Percentiles rank a stretch among this genome's conserved stretches.
phyloP scores from a whole-genome alignment of 2,329 filamentous ascomycete species.

The Arthroderma uncinatum region DNA sequence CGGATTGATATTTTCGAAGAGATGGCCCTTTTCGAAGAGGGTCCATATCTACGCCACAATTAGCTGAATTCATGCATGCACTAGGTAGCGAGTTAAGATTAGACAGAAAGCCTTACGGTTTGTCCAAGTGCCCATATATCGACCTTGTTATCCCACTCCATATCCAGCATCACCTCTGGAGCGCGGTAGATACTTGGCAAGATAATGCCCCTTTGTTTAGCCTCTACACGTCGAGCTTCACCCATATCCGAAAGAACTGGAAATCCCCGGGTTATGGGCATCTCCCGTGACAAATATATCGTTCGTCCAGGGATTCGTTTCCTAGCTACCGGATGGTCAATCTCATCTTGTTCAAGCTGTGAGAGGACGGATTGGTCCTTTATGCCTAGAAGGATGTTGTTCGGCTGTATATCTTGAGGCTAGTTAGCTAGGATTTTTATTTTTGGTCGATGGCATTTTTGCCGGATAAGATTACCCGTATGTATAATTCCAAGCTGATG shows the following conservation, averaged over 20 bases:
- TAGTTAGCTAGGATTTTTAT: background rate
- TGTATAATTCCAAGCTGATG: conserved; percentile 6
- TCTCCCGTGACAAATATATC: conserved; percentile 20
- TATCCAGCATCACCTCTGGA: conserved; percentile 23
- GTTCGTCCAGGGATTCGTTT: conserved; percentile 22
- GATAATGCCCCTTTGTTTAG: conserved; percentile 17
- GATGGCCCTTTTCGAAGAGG: conserved; percentile 1
- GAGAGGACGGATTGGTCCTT: conserved; percentile 22
- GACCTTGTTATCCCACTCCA: conserved; percentile 22
- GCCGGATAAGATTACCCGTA: background rate
- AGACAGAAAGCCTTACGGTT: background rate
- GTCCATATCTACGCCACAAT: background rate
- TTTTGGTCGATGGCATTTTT: background rate
- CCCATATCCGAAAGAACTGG: conserved; percentile 25
- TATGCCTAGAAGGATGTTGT: conserved; percentile 25
- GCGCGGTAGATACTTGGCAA: conserved; percentile 22
- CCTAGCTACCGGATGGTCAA: conserved; percentile 19
- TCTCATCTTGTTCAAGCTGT: conserved; percentile 22
- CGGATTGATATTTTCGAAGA: conserved; percentile 5
- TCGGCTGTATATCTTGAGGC: conserved; percentile 22
- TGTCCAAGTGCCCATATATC: conserved; percentile 20
- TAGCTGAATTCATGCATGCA: background rate
- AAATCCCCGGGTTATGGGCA: conserved; percentile 16
- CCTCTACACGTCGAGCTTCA: conserved; percentile 17
- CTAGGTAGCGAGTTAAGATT: background rate